Evolutionary conservation across 2,329 filamentous ascomycete genomes (phyloP).

Genomic region (Colletotrichum lupini): DNA sequence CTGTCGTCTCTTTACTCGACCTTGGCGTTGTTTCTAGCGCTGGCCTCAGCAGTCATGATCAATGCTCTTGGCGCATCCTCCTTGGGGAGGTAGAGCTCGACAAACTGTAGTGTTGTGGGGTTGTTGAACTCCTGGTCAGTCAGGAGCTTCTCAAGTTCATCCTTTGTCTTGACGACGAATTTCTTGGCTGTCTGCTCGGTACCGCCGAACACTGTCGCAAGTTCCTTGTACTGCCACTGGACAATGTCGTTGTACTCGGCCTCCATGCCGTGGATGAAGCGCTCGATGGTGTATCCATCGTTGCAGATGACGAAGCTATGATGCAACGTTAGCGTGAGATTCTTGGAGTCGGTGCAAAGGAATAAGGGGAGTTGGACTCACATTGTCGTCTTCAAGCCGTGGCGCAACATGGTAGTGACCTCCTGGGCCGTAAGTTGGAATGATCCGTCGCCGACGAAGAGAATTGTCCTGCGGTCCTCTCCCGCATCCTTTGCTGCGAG

Average conservation of each 20-base stretch:
- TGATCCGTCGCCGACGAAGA: conserved; percentile 91
- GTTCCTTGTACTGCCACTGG: conserved; percentile 77
- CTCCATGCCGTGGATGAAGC: conserved; percentile 86
- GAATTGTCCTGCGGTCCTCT: conserved; percentile 73
- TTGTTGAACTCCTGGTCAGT: conserved; percentile 71
- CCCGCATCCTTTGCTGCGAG: conserved; percentile 77
- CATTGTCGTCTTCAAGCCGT: conserved; percentile 81
- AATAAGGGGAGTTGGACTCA: conserved; percentile 53
- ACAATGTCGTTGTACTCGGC: conserved; percentile 84
- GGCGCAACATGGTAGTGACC: conserved; percentile 83
- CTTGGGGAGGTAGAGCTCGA: conserved; percentile 84
- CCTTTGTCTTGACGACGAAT: conserved; percentile 75
- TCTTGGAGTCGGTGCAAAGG: background rate
- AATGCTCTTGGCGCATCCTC: conserved; percentile 80
- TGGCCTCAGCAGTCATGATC: conserved; percentile 76
- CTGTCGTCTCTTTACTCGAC: conserved; percentile 38
- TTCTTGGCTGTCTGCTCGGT: conserved; percentile 66
- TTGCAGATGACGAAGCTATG: conserved; percentile 84
- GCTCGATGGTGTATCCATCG: conserved; percentile 89
- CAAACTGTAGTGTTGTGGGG: conserved; percentile 70
- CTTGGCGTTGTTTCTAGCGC: conserved; percentile 74
- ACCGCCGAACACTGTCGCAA: conserved; percentile 76
- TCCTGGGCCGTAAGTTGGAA: conserved; percentile 89
- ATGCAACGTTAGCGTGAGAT: conserved; percentile 36
- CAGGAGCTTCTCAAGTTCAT: conserved; percentile 75